A percentile compares a stretch with the other conserved stretches of the same genome.
phyloP scores from a whole-genome alignment of 306 rosid genomes.

The Cicer yamashitae region DNA sequence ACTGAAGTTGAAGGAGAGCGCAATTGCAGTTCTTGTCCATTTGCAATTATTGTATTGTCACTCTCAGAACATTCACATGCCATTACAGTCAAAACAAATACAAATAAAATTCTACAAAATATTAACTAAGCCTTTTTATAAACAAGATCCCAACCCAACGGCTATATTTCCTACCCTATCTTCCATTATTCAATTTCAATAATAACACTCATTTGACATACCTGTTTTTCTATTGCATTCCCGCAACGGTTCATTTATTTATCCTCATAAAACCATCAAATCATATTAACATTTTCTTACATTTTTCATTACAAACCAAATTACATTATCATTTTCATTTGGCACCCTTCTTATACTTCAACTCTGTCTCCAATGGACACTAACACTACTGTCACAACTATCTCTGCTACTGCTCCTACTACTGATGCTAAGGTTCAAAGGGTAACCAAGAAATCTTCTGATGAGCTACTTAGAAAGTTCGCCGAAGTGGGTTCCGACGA shows the following conservation, averaged over 20 bases:
- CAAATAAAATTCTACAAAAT: background rate
- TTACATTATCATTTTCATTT: constrained; percentile 4
- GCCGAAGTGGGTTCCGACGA: constrained; percentile 51
- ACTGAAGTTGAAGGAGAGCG: constrained; percentile 40
- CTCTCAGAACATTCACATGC: constrained; percentile 49
- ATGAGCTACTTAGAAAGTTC: constrained; percentile 81
- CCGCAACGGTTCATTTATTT: constrained; percentile 40
- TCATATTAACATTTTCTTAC: constrained; percentile 3
- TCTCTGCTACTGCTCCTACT: background rate
- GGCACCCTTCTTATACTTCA: background rate
- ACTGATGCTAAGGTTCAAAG: constrained; percentile 61
- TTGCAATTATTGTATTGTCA: constrained; percentile 28
- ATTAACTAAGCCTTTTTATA: background rate
- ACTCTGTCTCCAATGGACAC: constrained; percentile 55
- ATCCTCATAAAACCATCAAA: constrained; percentile 41
- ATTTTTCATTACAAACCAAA: background rate
- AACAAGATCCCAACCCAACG: constrained; percentile 41
- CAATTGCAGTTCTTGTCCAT: constrained; percentile 15
- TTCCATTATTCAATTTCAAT: constrained; percentile 33
- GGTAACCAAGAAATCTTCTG: constrained; percentile 76
- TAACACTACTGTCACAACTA: background rate
- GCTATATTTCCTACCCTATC: constrained; percentile 45
- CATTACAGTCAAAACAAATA: background rate
- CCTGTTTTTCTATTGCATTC: constrained; percentile 13
- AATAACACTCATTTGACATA: background rate